Conservation (phyloP, 306 rosid genomes). For the Lagenaria siceraria region DNA sequence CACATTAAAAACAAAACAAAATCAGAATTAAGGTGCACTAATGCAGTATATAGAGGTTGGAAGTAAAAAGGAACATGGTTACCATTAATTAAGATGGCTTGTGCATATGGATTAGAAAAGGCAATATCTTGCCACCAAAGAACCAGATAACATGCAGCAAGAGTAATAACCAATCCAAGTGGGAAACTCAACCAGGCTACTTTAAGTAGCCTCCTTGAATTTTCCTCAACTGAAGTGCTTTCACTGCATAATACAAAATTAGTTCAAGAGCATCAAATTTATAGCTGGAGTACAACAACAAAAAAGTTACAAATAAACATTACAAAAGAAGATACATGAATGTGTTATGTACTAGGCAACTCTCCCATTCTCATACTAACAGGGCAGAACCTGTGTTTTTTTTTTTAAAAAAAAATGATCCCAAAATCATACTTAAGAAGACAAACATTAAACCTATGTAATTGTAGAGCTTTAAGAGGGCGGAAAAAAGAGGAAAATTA, state of each 20-base stretch:
- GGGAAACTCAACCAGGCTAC: constrained; percentile 84
- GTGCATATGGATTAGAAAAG: constrained; percentile 58
- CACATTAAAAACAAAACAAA: not conserved
- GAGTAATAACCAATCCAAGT: constrained; percentile 56
- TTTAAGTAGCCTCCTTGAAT: constrained; percentile 61
- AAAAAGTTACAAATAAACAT: not conserved
- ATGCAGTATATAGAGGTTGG: not conserved
- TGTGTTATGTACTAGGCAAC: not conserved
- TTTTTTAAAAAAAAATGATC: not conserved
- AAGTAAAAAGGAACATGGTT: not conserved
- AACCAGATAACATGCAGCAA: constrained; percentile 46
- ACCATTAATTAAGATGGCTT: constrained; percentile 92
- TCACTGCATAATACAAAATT: constrained; percentile 35
- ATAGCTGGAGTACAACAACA: not conserved
- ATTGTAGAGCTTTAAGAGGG: not conserved
- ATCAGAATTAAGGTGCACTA: not conserved
- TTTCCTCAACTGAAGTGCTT: constrained; percentile 48
- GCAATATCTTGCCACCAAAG: constrained; percentile 66
- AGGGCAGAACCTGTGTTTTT: not conserved
- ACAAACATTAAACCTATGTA: not conserved
- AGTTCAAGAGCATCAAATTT: not conserved
- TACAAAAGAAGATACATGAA: not conserved
- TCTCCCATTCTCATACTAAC: not conserved
- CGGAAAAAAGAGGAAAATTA: not conserved
- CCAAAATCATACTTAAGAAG: not conserved